phyloP scores from a whole-genome alignment of 345 rosid genomes.

The Eucalyptus cloeziana region DNA sequence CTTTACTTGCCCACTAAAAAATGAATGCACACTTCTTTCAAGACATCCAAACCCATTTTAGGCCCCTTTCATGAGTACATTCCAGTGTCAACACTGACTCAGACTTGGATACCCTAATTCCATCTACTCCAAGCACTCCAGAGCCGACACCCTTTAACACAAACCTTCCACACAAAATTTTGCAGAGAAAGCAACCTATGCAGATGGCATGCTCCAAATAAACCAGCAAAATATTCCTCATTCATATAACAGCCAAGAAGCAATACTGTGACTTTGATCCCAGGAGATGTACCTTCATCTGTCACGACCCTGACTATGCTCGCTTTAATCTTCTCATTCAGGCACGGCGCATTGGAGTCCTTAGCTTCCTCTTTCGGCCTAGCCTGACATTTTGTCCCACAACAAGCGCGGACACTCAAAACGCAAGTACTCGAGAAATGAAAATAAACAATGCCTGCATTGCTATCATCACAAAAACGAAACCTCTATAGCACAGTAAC shows the following conservation, averaged over 20 bases:
- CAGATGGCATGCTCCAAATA: not conserved
- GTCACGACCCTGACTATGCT: constrained; percentile 32
- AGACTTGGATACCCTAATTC: not conserved
- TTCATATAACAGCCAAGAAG: not conserved
- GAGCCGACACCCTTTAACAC: not conserved
- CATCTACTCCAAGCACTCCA: not conserved
- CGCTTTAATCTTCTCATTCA: constrained; percentile 37
- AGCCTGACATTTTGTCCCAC: constrained; percentile 4
- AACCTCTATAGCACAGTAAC: not conserved
- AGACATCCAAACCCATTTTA: not conserved
- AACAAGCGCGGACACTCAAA: not conserved
- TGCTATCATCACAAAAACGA: not conserved
- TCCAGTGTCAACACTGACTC: not conserved
- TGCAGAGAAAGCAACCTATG: not conserved
- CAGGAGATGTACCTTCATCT: constrained; percentile 27
- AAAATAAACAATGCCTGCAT: not conserved
- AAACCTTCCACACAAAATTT: not conserved
- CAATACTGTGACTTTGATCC: not conserved
- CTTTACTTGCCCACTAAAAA: not conserved
- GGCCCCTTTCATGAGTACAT: not conserved
- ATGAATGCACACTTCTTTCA: not conserved
- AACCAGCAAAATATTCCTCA: not conserved
- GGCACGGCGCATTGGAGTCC: constrained; percentile 2
- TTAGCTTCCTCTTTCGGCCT: constrained; percentile 20
- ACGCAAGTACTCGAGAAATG: not conserved